Base-by-base conservation (phyloP, 305 asterid species). In the Ajuga reptans region DNA sequence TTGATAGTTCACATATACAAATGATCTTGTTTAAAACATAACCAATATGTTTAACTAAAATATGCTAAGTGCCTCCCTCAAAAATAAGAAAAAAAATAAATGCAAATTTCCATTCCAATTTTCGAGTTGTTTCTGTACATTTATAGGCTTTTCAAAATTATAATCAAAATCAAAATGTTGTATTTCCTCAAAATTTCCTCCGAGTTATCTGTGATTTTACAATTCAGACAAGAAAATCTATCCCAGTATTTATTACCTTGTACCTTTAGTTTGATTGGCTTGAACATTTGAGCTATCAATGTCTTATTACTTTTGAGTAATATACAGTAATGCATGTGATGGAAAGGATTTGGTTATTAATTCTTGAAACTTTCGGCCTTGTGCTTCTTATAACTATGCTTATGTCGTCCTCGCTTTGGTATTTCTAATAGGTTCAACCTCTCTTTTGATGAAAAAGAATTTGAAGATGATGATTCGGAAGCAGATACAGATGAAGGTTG, bases 391-490 rank as follows among this genome's bases (percentile, higher is more conserved):
- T 61, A 21, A 36, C 60, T 51, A 51, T 59, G 46, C 66, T 70
- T 55, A 57, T 67, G 41, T 53, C 42, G 17, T 60, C 57, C 70
- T 42, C 43, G 15, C 68, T 65, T 59, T 34, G 46, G 37, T 66
- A 47, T 61, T 34, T 64, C 33, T 50, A 61, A 16, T 65, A 92
- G 97, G 90, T 88, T 72, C 83, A 82, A 86, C 81, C 76, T 90
- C 81, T 53, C 77, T 33, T 82, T 82, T 68, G 79, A 86, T 60
- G 95, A 82, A 74, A 75, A 73, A 66, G 83, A 75, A 64, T 85
- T 71, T 54, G 87, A 78, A 51, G 11, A 66, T 72, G 87, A 76
- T 72, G 85, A 75, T 80, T 72, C 80, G 50, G 89, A 82, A 34
- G 83, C 29, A 27, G 90, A 82, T 31, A 51, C 72, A 9, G 87